A percentile compares a stretch with the other conserved stretches of the same genome.
phyloP scores from a whole-genome alignment of 495 filamentous ascomycete genomes.

The Podospora tetraspora region DNA sequence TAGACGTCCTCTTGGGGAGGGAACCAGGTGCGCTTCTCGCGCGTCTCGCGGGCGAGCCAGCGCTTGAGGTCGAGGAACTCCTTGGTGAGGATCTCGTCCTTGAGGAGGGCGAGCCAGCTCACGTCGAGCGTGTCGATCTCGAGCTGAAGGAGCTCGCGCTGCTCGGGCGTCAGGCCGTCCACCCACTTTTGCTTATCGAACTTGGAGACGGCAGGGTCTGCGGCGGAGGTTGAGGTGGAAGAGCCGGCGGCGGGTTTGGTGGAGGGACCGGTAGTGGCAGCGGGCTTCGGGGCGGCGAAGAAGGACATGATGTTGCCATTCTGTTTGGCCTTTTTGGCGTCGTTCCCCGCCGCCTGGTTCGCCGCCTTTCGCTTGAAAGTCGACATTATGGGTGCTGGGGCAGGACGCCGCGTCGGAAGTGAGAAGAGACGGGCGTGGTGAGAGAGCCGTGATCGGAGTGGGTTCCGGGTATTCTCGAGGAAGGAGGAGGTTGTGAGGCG shows the following conservation, averaged over 20 bases:
- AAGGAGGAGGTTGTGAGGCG: not conserved
- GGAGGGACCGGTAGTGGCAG: not conserved
- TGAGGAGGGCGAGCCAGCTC: slow-evolving; percentile 81
- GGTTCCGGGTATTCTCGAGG: not conserved
- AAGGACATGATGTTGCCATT: slow-evolving; percentile 52
- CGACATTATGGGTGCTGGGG: slow-evolving; percentile 34
- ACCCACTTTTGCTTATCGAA: slow-evolving; percentile 91
- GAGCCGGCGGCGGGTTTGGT: slow-evolving; percentile 12
- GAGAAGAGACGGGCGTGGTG: not conserved
- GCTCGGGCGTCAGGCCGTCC: slow-evolving; percentile 68
- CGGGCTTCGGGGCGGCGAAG: slow-evolving; percentile 42
- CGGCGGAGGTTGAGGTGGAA: slow-evolving; percentile 13
- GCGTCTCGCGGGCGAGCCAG: slow-evolving; percentile 75
- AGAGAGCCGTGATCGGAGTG: not conserved
- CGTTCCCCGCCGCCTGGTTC: slow-evolving; percentile 37
- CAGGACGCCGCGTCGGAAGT: not conserved
- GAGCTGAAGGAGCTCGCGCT: slow-evolving; percentile 71
- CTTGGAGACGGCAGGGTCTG: slow-evolving; percentile 38
- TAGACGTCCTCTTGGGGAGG: slow-evolving; percentile 89
- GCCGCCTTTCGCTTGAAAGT: slow-evolving; percentile 65
- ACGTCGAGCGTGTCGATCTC: slow-evolving; percentile 90
- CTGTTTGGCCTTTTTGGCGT: slow-evolving; percentile 68
- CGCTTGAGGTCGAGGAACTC: slow-evolving; percentile 83
- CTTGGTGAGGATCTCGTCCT: slow-evolving; percentile 68
- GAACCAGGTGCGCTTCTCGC: slow-evolving; percentile 68